These are phyloP conservation scores for Sequoiadendron giganteum DNA, from an alignment of 75 land plant species.

Conservation along the genomic window DNA sequence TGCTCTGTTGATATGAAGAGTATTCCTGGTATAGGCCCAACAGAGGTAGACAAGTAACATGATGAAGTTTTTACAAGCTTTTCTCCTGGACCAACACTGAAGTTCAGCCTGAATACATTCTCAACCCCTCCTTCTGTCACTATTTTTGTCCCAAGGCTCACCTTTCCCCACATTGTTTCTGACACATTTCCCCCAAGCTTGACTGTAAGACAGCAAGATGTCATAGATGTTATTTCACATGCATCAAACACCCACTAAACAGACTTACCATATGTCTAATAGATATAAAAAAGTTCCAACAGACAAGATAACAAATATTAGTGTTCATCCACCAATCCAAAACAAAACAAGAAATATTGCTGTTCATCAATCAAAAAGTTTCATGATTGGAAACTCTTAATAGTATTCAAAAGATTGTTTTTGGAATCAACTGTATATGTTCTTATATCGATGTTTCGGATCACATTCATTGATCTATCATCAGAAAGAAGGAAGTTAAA, in stretches of 20 bases:
- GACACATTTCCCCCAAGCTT: slow-evolving; percentile 41
- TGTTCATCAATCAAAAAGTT: too few relatives aligned
- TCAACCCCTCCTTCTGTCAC: slow-evolving; percentile 53
- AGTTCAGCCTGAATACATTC: slow-evolving; percentile 42
- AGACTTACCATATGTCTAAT: too few relatives aligned
- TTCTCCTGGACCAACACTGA: slow-evolving; percentile 38
- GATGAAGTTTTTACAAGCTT: slow-evolving; percentile 54
- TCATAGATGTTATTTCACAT: neutral
- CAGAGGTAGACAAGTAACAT: slow-evolving; percentile 61
- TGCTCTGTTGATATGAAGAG: slow-evolving; percentile 63
- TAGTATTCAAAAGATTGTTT: too few relatives aligned
- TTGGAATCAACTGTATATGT: too few relatives aligned
- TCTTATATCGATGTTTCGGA: too few relatives aligned
- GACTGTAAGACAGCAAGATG: slow-evolving; percentile 15
- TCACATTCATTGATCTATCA: too few relatives aligned
- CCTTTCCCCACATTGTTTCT: slow-evolving; percentile 57
- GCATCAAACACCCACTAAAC: slow-evolving; percentile 4
- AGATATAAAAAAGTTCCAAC: too few relatives aligned
- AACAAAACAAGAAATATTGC: too few relatives aligned
- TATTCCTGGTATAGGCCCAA: slow-evolving; percentile 64
- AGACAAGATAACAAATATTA: too few relatives aligned
- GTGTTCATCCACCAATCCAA: too few relatives aligned
- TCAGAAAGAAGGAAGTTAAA: too few relatives aligned
- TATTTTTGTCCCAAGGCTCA: slow-evolving; percentile 55
- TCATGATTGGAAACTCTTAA: too few relatives aligned